Evolutionary conservation across 2,329 filamentous ascomycete genomes (phyloP).

Genomic region (Sarocladium kiliense): DNA sequence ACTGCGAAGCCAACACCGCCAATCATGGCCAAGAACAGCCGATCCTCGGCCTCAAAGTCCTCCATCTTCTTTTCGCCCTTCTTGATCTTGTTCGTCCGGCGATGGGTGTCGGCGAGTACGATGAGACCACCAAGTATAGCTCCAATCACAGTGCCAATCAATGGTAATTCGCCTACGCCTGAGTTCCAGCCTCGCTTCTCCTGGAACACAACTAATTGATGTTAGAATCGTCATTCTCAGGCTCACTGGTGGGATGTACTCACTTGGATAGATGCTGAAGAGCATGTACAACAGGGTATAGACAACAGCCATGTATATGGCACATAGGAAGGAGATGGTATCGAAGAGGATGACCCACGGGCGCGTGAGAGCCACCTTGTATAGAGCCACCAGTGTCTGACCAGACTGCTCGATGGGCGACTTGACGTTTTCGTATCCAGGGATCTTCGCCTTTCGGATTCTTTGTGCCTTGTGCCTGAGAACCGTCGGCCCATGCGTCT

Average conservation of each 20-base stretch:
- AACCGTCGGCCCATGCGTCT: slow-evolving; percentile 47
- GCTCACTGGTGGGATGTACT: too few species aligned
- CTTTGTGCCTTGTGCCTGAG: slow-evolving; percentile 48
- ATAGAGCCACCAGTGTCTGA: slow-evolving; percentile 33
- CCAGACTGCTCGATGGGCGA: slow-evolving; percentile 40
- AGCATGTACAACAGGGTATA: slow-evolving; percentile 53
- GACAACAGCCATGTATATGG: slow-evolving; percentile 47
- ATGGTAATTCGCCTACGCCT: slow-evolving; percentile 45
- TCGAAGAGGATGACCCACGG: slow-evolving; percentile 52
- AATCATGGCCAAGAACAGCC: slow-evolving; percentile 55
- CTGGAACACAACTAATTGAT: slow-evolving; percentile 39
- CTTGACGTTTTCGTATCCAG: slow-evolving; percentile 46
- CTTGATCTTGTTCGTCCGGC: slow-evolving; percentile 28
- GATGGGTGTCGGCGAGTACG: slow-evolving; percentile 33
- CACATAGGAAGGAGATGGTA: slow-evolving; percentile 45
- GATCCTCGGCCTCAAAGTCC: slow-evolving; percentile 38
- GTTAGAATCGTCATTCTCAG: too few species aligned
- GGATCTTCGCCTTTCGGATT: slow-evolving; percentile 34
- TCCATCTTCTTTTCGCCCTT: slow-evolving; percentile 26
- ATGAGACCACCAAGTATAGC: slow-evolving; percentile 36
- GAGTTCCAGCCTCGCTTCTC: slow-evolving; percentile 47
- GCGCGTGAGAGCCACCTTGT: slow-evolving; percentile 46
- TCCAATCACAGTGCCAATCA: slow-evolving; percentile 45
- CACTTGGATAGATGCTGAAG: slow-evolving; percentile 44
- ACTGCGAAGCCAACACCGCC: slow-evolving; percentile 40